Evolutionary conservation across 2,329 filamentous ascomycete genomes (phyloP), one percentile per base, ranked within the genome.

Genomic region (Sporothrix protearum): DNA sequence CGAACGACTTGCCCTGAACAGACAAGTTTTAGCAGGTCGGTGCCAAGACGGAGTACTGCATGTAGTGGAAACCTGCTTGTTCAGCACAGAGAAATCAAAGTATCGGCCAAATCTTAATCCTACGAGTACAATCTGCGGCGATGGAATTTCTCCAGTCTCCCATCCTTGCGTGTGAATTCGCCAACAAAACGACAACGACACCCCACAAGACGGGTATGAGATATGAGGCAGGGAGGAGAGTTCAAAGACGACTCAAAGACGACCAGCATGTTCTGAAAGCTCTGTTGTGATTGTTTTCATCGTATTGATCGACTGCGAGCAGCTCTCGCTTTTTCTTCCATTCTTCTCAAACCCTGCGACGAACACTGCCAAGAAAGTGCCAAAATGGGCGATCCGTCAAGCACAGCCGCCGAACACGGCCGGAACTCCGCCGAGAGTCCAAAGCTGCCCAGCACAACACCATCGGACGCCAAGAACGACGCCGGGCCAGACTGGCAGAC

Each of bases 31-130:
- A 57, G 53, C 9, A 61, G 57, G 33, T 25, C n/a, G 57, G 57
- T 42, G 57, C 57, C 57, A 33, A 14, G 39, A 61, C 14, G 57
- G 57, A 22, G n/a, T n/a, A n/a, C n/a, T n/a, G n/a, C n/a, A n/a
- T n/a, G n/a, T 7, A 61, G 57, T 61, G 33, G 57, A 42, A 9
- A 61, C n/a, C n/a, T 42, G 57, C 14, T 42, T 63, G 9, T 63
- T 22, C 33, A 63, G 33, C 30, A n/a, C n/a, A 61, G 57, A 19
- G 57, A 61, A 61, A 61, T 61, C 57, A 39, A 61, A 22, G n/a
- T n/a, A 39, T 33, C 57, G 57, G 57, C 2, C 19, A 39, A 10
- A 19, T 10, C 33, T 19, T 57, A n/a, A n/a, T n/a, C n/a, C n/a
- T n/a, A n/a, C n/a, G n/a, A n/a, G n/a, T n/a, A 19, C 4, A 14